Percentiles rank a stretch among this genome's conserved stretches.
Evolutionary conservation across 75 land plant species (phyloP).

Genomic region (Larix kaempferi): DNA sequence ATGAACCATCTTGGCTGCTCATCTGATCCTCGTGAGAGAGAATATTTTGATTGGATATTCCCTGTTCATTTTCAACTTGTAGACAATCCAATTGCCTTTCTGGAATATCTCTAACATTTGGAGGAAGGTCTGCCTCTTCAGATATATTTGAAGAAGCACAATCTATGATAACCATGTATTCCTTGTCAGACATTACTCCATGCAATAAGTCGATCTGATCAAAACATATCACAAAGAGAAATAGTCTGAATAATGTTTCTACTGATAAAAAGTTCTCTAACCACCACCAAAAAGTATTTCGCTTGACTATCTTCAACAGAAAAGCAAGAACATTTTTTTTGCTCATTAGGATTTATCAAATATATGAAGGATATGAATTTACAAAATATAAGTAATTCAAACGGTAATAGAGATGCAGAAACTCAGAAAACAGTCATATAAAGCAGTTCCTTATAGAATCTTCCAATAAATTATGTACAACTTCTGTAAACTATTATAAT

Average conservation of each 20-base stretch:
- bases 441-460: not conserved
- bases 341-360: not conserved
- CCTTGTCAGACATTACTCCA: conserved; percentile 80
- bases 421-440: not conserved
- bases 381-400: not conserved
- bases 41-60: conserved; percentile 8
- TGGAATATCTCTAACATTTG: conserved; percentile 63
- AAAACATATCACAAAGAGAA: conserved; percentile 2
- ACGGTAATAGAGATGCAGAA: not conserved
- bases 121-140: conserved; percentile 80
- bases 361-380: not conserved
- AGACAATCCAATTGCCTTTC: not conserved
- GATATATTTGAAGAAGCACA: conserved; percentile 71
- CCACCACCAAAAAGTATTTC: too few species aligned
- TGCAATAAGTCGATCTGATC: conserved; percentile 72
- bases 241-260: not conserved
- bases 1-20: conserved; percentile 40
- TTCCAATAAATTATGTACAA: not conserved
- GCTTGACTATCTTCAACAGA: not conserved
- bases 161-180: conserved; percentile 75
- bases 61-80: conserved; percentile 4
- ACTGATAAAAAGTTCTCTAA: too few species aligned
- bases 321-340: not conserved
- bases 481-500: not conserved
- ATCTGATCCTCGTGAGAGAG: conserved; percentile 47